Percentiles rank a stretch among this genome's conserved stretches.
Conservation (phyloP, 148 eudicot genomes). For the Fagopyrum esculentum region DNA sequence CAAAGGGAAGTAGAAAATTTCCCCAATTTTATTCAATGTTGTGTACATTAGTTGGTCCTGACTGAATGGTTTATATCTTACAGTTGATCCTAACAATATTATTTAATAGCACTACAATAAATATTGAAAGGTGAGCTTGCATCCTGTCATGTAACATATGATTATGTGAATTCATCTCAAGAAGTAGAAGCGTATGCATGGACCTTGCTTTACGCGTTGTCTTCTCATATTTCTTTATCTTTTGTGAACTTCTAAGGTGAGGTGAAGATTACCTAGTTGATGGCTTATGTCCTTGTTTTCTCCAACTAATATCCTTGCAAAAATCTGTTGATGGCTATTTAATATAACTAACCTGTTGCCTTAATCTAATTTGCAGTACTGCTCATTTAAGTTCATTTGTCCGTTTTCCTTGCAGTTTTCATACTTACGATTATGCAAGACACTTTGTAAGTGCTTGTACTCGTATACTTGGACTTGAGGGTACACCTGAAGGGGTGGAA, state of each 20-base stretch:
- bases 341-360: not conserved
- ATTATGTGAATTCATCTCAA: not conserved
- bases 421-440: conserved; percentile 96
- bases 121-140: not conserved
- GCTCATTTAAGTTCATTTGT: not conserved
- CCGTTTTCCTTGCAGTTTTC: conserved; percentile 50
- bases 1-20: not conserved
- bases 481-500: conserved; percentile 96
- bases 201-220: not conserved
- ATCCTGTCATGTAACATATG: not conserved
- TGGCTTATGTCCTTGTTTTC: not conserved
- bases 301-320: not conserved
- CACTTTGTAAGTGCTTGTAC: conserved; percentile 99
- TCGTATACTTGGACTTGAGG: conserved; percentile 96
- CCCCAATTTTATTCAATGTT: not conserved
- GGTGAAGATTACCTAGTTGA: not conserved
- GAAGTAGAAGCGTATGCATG: not conserved
- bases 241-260: not conserved
- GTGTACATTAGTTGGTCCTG: not conserved
- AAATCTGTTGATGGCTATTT: not conserved
- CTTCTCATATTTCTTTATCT: not conserved
- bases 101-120: not conserved
- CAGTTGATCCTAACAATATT: not conserved
- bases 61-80: not conserved
- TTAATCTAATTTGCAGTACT: not conserved